Evolutionary conservation across 1,284 basidiomycete genomes (phyloP).

Genomic region (Amylostereum chailletii): DNA sequence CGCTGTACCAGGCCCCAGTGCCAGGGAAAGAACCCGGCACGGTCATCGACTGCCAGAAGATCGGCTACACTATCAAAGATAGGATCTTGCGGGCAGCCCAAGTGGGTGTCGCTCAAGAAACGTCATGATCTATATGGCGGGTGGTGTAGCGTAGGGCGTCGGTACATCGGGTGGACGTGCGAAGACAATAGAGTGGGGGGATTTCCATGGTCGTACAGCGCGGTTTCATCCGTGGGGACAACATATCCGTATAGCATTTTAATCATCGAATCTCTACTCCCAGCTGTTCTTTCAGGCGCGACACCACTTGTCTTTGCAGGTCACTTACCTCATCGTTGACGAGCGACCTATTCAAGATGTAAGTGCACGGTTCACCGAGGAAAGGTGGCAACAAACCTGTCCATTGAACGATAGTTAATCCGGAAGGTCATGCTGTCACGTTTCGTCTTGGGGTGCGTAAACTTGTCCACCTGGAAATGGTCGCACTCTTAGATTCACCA

Average conservation of each 20-base stretch:
- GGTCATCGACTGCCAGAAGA: constrained; percentile 87
- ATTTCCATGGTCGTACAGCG: no score
- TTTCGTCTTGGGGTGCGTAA: constrained; percentile 84
- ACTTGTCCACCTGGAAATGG: constrained; percentile 74
- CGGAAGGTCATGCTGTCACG: constrained; percentile 82
- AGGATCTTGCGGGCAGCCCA: constrained; percentile 90
- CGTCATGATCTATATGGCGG: constrained; percentile 29
- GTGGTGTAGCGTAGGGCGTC: constrained; percentile 5
- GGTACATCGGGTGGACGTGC: background rate
- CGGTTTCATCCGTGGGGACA: no score
- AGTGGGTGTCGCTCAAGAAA: constrained; percentile 87
- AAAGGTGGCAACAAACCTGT: constrained; percentile 44
- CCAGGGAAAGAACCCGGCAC: constrained; percentile 83
- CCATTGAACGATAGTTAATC: constrained; percentile 96
- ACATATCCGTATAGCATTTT: constrained; percentile 11
- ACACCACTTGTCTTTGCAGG: constrained; percentile 55
- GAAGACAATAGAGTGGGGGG: no score
- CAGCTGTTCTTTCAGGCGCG: constrained; percentile 46
- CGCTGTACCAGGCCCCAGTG: constrained; percentile 91
- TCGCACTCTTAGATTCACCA: background rate
- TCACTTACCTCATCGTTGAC: constrained; percentile 87
- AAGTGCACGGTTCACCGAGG: background rate
- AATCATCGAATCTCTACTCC: constrained; percentile 71
- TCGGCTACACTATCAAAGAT: constrained; percentile 89
- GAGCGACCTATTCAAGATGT: constrained; percentile 50